Conservation (phyloP, 1,139 yeast species). For the Hemisphaericaspora subhashii region DNA sequence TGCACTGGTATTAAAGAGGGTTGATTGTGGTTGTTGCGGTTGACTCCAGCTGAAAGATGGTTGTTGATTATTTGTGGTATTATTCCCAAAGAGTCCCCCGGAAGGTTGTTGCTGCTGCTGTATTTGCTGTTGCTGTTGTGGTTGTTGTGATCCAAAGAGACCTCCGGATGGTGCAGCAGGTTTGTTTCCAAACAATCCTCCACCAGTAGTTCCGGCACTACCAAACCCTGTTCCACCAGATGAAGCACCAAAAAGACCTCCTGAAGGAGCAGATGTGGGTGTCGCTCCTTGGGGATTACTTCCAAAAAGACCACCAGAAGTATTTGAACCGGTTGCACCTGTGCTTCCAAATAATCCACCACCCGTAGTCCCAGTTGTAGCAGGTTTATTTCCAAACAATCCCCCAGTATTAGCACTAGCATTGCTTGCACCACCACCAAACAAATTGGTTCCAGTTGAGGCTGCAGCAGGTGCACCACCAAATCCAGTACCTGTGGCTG, state of each 20-base stretch:
- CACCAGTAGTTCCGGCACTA: constrained; percentile 12
- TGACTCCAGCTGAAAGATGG: constrained; percentile 34
- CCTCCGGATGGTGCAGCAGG: constrained; percentile 10
- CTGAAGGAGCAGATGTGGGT: constrained; percentile 12
- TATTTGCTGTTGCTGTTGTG: constrained; percentile 6
- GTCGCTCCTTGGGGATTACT: constrained; percentile 9
- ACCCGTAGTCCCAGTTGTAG: constrained; percentile 9
- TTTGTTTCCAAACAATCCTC: constrained; percentile 22
- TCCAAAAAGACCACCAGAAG: constrained; percentile 19
- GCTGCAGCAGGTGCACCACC: constrained; percentile 11
- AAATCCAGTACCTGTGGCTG: constrained; percentile 8
- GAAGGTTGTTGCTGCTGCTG: constrained; percentile 12
- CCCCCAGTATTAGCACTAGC: constrained; percentile 12
- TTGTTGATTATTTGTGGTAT: constrained; percentile 25
- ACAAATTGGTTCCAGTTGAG: constrained; percentile 8
- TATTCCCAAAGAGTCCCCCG: constrained; percentile 18
- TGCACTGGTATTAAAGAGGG: constrained; percentile 8
- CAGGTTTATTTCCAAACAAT: constrained; percentile 15
- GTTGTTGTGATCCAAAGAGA: constrained; percentile 14
- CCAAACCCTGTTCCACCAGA: constrained; percentile 10
- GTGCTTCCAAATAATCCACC: constrained; percentile 25
- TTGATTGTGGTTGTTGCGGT: constrained; percentile 13
- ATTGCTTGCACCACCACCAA: constrained; percentile 7
- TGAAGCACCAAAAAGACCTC: constrained; percentile 20
- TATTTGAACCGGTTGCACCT: constrained; percentile 5